Base-by-base conservation (phyloP, 169 alveolate genomes). In the Cryptosporidium andersoni region DNA sequence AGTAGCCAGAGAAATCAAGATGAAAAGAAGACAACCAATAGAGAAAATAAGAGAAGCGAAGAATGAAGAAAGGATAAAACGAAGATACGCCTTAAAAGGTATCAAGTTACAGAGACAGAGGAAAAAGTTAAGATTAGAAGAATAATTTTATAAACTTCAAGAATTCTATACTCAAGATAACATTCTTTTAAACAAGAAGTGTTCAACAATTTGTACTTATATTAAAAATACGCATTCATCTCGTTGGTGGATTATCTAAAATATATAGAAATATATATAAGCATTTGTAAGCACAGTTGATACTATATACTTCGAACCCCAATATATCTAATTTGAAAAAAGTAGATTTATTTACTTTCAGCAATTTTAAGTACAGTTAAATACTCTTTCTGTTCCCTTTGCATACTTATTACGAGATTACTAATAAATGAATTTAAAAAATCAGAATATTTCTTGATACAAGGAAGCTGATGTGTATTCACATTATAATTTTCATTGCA, bases 1-100 rank as follows among this genome's bases (percentile, higher is more conserved):
- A 64, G 52, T 64, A 45, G 66, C 47, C 60, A 25, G 67, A 5
- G 74, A 53, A 36, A 45, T 81, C 37, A 65, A 82, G 36, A 43
- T 60, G 52, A 81, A 51, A 66, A 66, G 80, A 45, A 53, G 66
- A 56, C 48, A 45, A 14, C 80, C 90, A 51, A 55, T 81, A 2
- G 90, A 81, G 64, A 47, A 63, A 64, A 53, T 80, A 52, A 64
- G 89, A 64, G 85, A 63, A 55, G 66, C 89, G 12, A 43, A 67
- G 64, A 82, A 74, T 51, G 82, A 62, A 37, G 85, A 82, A 43
- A 66, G 80, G 80, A 68, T 62, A 64, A 82, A 82, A 63, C 68
- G 67, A 56, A 80, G 66, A 45, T 66, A 89, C 55, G 90, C 88
- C 34, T 55, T 74, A 16, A 60, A 60, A 47, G 91, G 80, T 43